Percentiles rank a stretch among this genome's conserved stretches.
These are phyloP conservation scores for Cercospora canescens DNA, from an alignment of 2,329 filamentous ascomycete genomes.

Conservation along the genomic window DNA sequence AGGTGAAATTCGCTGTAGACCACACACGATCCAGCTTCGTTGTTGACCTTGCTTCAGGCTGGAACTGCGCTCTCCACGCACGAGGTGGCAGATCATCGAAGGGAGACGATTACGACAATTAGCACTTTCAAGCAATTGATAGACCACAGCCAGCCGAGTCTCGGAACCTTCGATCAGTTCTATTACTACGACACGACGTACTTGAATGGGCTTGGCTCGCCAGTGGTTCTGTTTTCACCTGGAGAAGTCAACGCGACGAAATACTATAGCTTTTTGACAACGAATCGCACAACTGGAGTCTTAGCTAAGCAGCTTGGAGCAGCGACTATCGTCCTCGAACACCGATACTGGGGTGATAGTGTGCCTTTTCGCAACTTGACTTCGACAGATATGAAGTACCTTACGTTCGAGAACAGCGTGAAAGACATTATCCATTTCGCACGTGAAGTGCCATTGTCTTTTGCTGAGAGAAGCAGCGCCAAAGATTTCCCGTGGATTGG, in stretches of 20 bases:
- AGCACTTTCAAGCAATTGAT: slow-evolving; percentile 55
- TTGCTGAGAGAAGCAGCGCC: slow-evolving; percentile 54
- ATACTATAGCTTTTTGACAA: slow-evolving; percentile 54
- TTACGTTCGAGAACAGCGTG: slow-evolving; percentile 57
- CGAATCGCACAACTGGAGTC: slow-evolving; percentile 50
- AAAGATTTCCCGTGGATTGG: slow-evolving; percentile 58
- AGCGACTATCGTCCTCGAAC: slow-evolving; percentile 58
- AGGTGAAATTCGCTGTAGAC: no score
- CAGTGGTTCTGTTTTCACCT: slow-evolving; percentile 46
- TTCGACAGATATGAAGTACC: slow-evolving; percentile 54
- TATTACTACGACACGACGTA: slow-evolving; percentile 55
- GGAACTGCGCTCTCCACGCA: no score
- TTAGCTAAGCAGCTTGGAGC: slow-evolving; percentile 55
- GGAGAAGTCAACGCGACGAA: slow-evolving; percentile 52
- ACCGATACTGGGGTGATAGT: slow-evolving; percentile 60
- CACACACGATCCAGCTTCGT: no score
- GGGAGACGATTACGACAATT: no score
- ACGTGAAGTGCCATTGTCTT: slow-evolving; percentile 54
- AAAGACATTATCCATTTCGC: slow-evolving; percentile 58
- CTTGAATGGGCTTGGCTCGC: slow-evolving; percentile 56
- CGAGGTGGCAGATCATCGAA: no score
- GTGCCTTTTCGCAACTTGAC: slow-evolving; percentile 54
- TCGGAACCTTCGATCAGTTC: slow-evolving; percentile 57
- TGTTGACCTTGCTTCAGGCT: no score
- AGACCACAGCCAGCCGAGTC: slow-evolving; percentile 57